phyloP scores from a whole-genome alignment of 2,329 filamentous ascomycete species.

The Alternaria angustiovoidea region DNA sequence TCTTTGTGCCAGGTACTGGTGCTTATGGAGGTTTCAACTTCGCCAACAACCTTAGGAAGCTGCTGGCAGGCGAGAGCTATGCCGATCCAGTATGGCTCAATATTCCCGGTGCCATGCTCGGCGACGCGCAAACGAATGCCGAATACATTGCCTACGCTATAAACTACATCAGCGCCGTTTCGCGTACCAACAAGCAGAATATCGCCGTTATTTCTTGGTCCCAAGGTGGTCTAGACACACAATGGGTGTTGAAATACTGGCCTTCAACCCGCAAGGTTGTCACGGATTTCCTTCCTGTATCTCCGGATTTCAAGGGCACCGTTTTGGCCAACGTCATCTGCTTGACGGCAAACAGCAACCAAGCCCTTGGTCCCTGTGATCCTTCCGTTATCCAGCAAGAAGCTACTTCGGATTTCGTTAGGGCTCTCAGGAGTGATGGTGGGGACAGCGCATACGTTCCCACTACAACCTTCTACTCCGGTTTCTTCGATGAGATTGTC shows the following conservation, averaged over 20 bases:
- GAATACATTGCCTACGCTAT: constrained; percentile 67
- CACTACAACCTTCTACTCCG: constrained; percentile 63
- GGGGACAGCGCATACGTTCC: constrained; percentile 64
- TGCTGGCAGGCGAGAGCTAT: constrained; percentile 47
- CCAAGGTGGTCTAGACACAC: constrained; percentile 63
- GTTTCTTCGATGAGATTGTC: constrained; percentile 61
- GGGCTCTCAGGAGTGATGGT: constrained; percentile 52
- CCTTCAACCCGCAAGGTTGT: constrained; percentile 57
- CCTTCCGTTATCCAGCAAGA: constrained; percentile 60
- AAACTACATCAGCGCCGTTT: constrained; percentile 61
- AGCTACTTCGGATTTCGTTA: constrained; percentile 56
- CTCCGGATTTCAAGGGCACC: constrained; percentile 63
- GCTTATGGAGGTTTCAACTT: constrained; percentile 58
- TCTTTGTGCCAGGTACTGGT: constrained; percentile 64
- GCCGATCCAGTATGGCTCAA: constrained; percentile 62
- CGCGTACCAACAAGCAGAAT: constrained; percentile 7
- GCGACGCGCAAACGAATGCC: constrained; percentile 60
- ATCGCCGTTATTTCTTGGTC: constrained; percentile 55
- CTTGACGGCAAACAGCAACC: constrained; percentile 25
- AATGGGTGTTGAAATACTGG: constrained; percentile 68
- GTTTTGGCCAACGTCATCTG: constrained; percentile 45
- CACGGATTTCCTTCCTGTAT: constrained; percentile 62
- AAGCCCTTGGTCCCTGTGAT: constrained; percentile 36
- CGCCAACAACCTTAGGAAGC: constrained; percentile 59
- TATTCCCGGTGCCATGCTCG: constrained; percentile 58